Percentiles rank a stretch among this genome's conserved stretches.
phyloP scores from a whole-genome alignment of 2,329 filamentous ascomycete species.

The Xylariaceae sp. region DNA sequence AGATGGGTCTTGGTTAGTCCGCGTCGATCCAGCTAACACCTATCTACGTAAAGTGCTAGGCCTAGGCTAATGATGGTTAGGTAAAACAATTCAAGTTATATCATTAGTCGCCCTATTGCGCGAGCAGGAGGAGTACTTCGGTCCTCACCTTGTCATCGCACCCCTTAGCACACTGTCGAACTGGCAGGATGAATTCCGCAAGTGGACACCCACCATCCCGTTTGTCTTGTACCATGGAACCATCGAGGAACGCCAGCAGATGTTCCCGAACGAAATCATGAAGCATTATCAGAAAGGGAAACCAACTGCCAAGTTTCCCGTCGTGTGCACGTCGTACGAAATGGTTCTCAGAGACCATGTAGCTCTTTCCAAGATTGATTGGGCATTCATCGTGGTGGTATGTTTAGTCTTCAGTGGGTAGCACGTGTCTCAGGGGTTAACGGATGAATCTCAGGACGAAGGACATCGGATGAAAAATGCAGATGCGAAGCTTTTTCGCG shows the following conservation, averaged over 20 bases:
- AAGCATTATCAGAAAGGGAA: slow-evolving; percentile 58
- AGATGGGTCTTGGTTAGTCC: slow-evolving; percentile 72
- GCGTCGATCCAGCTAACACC: neutral
- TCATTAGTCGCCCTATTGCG: slow-evolving; percentile 80
- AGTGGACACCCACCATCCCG: slow-evolving; percentile 84
- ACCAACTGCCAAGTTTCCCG: slow-evolving; percentile 66
- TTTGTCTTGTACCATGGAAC: slow-evolving; percentile 87
- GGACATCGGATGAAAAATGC: slow-evolving; percentile 97
- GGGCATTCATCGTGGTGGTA: slow-evolving; percentile 96
- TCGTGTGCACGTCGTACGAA: slow-evolving; percentile 93
- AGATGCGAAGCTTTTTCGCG: slow-evolving; percentile 84
- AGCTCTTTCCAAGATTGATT: slow-evolving; percentile 75
- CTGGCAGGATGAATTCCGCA: slow-evolving; percentile 90
- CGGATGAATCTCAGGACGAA: slow-evolving; percentile 59
- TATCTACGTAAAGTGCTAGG: neutral
- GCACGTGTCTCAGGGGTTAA: slow-evolving; percentile 11
- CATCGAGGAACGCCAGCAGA: slow-evolving; percentile 67
- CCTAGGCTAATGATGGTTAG: slow-evolving; percentile 34
- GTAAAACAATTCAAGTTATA: slow-evolving; percentile 90
- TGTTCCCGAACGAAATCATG: slow-evolving; percentile 69
- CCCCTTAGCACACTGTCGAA: slow-evolving; percentile 89
- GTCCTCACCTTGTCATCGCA: slow-evolving; percentile 85
- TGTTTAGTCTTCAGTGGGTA: slow-evolving; percentile 25
- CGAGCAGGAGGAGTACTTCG: slow-evolving; percentile 75
- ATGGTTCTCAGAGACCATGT: slow-evolving; percentile 90